A percentile compares a stretch with the other conserved stretches of the same genome.
phyloP scores from a whole-genome alignment of 1,284 basidiomycete genomes.

The Trichosporon ovoides region DNA sequence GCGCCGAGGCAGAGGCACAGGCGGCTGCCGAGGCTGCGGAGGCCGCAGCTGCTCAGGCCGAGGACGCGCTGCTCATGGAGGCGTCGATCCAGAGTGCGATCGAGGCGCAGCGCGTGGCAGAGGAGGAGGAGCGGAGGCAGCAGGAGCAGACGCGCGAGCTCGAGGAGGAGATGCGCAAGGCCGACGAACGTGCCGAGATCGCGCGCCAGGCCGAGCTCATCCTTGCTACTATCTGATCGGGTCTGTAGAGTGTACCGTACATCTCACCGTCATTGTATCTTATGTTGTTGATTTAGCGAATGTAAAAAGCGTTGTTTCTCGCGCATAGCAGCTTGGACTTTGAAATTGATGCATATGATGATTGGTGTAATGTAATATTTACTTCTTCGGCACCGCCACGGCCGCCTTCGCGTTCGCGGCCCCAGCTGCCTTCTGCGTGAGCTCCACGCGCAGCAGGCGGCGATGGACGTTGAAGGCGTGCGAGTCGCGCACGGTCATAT shows the following conservation, averaged over 20 bases:
- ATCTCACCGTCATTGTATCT: no score
- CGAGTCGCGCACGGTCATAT: background rate
- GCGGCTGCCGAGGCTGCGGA: conserved; percentile 29
- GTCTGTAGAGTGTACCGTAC: no score
- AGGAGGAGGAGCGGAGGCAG: conserved; percentile 36
- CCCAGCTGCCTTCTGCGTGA: no score
- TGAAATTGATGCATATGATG: no score
- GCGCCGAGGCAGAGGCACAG: conserved; percentile 38
- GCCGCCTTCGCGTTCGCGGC: no score
- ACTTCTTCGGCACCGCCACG: no score
- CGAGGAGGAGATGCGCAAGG: conserved; percentile 36
- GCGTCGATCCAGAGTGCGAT: conserved; percentile 40
- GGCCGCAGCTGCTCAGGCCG: conserved; percentile 32
- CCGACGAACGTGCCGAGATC: conserved; percentile 38
- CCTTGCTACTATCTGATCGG: conserved; percentile 31
- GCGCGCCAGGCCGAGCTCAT: conserved; percentile 42
- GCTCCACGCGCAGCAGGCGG: background rate
- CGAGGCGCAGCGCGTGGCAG: conserved; percentile 34
- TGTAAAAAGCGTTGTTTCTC: no score
- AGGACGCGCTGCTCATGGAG: conserved; percentile 43
- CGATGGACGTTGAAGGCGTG: background rate
- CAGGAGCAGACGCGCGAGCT: conserved; percentile 33
- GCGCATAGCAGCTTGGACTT: no score
- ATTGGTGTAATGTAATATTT: background rate
- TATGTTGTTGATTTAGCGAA: no score